Evolutionary conservation across 1,284 basidiomycete genomes (phyloP).

Genomic region (Microbotryum violaceum): DNA sequence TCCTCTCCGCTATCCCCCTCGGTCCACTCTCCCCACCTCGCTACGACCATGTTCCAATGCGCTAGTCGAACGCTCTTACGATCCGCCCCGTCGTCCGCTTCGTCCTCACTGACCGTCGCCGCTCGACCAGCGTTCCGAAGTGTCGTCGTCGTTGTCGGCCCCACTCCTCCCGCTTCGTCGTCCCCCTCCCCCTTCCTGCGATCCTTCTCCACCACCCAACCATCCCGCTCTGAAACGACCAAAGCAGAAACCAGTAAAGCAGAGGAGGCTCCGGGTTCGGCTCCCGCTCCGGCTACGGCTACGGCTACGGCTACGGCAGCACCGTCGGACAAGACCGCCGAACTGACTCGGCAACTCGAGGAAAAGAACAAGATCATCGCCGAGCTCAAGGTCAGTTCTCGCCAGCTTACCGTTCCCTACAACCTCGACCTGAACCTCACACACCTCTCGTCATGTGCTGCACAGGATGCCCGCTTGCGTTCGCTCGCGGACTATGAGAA

Average conservation of each 20-base stretch:
- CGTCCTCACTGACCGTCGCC: too few species aligned
- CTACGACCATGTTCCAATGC: too few species aligned
- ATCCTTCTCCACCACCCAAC: neutral
- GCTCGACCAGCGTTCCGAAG: neutral
- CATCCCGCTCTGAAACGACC: conserved; percentile 1
- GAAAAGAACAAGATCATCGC: conserved; percentile 28
- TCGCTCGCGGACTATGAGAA: conserved; percentile 80
- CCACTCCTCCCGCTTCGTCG: neutral
- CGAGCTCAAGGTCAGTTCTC: conserved; percentile 25
- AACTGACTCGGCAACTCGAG: conserved; percentile 16
- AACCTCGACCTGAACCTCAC: too few species aligned
- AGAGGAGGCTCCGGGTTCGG: too few species aligned
- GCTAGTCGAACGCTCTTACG: too few species aligned
- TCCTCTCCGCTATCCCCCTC: too few species aligned
- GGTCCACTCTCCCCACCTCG: too few species aligned
- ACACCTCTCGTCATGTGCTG: too few species aligned
- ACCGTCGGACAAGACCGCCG: conserved; percentile 3
- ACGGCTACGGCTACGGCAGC: neutral
- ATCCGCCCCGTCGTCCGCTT: too few species aligned
- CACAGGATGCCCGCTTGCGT: conserved; percentile 36
- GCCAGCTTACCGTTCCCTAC: too few species aligned
- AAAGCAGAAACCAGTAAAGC: neutral
- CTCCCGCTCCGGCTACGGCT: neutral
- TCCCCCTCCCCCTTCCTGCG: neutral
- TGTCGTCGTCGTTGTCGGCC: too few species aligned